Conservation (phyloP, 257 asterid genomes). For the Anisodus acutangulus region DNA sequence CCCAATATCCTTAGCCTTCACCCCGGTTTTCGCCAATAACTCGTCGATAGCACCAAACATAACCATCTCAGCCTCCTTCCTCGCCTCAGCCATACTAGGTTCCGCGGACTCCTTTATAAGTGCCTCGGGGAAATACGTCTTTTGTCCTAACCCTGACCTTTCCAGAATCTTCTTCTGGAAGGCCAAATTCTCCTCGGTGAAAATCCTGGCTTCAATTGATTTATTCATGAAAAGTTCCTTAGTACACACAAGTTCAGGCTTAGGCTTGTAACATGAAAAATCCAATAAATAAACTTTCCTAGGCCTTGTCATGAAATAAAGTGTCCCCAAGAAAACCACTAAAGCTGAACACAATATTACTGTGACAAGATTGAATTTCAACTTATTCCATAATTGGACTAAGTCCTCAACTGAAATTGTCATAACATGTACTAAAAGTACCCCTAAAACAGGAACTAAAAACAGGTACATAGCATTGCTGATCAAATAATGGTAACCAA, state of each 20-base stretch:
- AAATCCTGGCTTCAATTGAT: conserved; percentile 28
- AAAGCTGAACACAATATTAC: conserved; percentile 28
- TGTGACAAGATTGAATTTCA: conserved; percentile 31
- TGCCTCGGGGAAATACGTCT: conserved; percentile 36
- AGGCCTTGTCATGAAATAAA: conserved; percentile 38
- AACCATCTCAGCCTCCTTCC: conserved; percentile 52
- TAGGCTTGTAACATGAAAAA: conserved; percentile 47
- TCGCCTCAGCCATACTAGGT: conserved; percentile 41
- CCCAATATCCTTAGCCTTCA: conserved; percentile 53
- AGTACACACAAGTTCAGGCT: conserved; percentile 35
- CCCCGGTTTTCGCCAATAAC: conserved; percentile 47
- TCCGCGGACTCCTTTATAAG: conserved; percentile 34
- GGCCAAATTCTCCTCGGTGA: conserved; percentile 39
- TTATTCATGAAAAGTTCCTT: conserved; percentile 26
- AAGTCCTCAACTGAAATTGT: conserved; percentile 34
- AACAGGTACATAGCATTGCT: conserved; percentile 41
- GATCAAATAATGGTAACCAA: conserved; percentile 46
- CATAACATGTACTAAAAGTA: conserved; percentile 33
- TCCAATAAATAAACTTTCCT: conserved; percentile 45
- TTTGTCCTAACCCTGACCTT: conserved; percentile 42
- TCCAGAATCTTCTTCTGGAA: conserved; percentile 45
- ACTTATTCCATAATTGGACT: conserved; percentile 30
- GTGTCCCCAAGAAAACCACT: conserved; percentile 34
- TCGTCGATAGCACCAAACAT: conserved; percentile 56
- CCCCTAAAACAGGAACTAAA: conserved; percentile 37